Base-by-base conservation (phyloP, 257 asterid species). In the Fraxinus quadrangulata region DNA sequence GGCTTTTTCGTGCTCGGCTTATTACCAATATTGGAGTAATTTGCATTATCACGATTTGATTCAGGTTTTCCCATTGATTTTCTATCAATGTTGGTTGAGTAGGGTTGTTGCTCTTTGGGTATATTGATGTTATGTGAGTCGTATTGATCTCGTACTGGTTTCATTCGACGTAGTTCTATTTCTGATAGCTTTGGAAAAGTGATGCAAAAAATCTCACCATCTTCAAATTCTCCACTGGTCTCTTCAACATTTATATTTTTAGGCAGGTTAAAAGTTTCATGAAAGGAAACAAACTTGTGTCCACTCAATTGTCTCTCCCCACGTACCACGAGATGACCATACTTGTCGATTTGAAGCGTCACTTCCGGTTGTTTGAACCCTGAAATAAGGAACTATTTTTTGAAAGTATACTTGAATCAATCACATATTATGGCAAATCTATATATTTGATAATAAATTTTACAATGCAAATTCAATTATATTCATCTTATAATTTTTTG, bases 321-420 rank as follows among this genome's bases (percentile, higher is more conserved):
- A 2, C 87, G 87, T 14, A 84, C 87, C 6, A 81, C 87, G 6
- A 84, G 78, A 17, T 79, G 83, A 0, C 87, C 87, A 56, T 81
- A 79, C 37, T 81, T 84, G 26, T 84, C 82, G 67, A 81, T 59
- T 70, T 56, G 83, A 51, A 84, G 69, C 2, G 63, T 72, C 63
- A 84, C 70, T 12, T 84, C 74, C 19, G 71, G 36, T 0, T 76
- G 75, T 37, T 81, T 79, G 33, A 84, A 84, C 45, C 87, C 87
- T 84, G 19, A 5, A 45, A 70, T 49, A 2, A 54, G 37, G 49
- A 21, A n/a, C n/a, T n/a, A n/a, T n/a, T n/a, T n/a, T n/a, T n/a
- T n/a, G n/a, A n/a, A n/a, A 37, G 10, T 6, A 37, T 37, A 37
- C 42, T 37, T 6, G 42, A 37, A 3, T 33, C 5, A 33, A 33